Evolutionary conservation across 2,329 filamentous ascomycete species (phyloP).

Genomic region (Chlorencoelia australis): DNA sequence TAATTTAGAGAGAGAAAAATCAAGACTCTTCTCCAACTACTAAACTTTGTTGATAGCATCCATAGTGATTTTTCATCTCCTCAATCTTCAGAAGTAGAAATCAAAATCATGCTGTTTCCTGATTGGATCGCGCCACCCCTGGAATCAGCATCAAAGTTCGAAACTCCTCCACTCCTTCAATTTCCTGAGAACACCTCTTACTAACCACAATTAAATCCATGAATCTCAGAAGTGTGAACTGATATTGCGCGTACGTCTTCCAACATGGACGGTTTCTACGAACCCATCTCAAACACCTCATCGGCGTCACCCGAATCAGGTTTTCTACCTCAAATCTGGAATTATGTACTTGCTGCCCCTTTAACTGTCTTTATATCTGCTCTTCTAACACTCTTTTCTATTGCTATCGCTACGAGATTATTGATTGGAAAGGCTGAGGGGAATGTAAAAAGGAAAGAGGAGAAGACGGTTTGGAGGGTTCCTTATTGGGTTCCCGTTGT

Average conservation of each 20-base stretch:
- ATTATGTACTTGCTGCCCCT: conserved; percentile 5
- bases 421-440: conserved; percentile 13
- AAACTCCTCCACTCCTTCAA: not conserved
- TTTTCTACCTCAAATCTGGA: conserved; percentile 4
- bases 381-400: conserved; percentile 13
- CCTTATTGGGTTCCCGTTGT: conserved; percentile 52
- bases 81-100: too few species aligned
- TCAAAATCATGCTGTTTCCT: too few species aligned
- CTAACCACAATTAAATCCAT: not conserved
- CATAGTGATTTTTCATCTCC: too few species aligned
- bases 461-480: conserved; percentile 34
- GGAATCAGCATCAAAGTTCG: not conserved
- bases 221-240: not conserved
- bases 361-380: conserved; percentile 12
- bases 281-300: conserved; percentile 2
- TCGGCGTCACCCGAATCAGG: not conserved
- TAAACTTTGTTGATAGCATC: too few species aligned
- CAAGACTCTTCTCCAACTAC: too few species aligned
- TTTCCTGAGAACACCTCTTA: not conserved
- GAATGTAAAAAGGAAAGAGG: conserved; percentile 5
- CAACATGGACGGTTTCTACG: conserved; percentile 19
- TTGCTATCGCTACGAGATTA: conserved; percentile 18
- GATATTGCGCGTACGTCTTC: not conserved
- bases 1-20: too few species aligned
- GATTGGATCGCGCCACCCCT: conserved; percentile 7